These are phyloP conservation scores for Westerdykella sp. DNA, from an alignment of 2,329 filamentous ascomycete species.

Conservation along the genomic window DNA sequence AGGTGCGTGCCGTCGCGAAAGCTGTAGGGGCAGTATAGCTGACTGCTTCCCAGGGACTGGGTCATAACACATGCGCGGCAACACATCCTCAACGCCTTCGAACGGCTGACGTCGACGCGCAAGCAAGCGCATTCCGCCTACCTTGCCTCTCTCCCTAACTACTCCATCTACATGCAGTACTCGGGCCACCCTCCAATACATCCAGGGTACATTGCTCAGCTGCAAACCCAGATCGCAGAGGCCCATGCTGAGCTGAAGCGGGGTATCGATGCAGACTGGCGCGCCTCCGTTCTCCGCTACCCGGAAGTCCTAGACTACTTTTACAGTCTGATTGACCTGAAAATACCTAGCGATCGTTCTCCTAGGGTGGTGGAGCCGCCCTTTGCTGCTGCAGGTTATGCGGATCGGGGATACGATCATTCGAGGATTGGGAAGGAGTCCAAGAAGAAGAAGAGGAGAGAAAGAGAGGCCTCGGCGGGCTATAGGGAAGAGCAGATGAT, in stretches of 20 bases:
- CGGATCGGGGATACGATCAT: slow-evolving; percentile 30
- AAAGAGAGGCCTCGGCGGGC: slow-evolving; percentile 22
- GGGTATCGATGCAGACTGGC: slow-evolving; percentile 75
- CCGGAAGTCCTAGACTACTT: slow-evolving; percentile 77
- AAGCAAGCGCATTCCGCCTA: slow-evolving; percentile 40
- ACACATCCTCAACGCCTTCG: slow-evolving; percentile 41
- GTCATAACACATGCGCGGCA: slow-evolving; percentile 42
- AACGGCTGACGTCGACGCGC: slow-evolving; percentile 36
- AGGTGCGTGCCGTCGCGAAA: slow-evolving; percentile 16
- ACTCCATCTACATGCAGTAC: slow-evolving; percentile 43
- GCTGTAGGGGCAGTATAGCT: slow-evolving; percentile 6
- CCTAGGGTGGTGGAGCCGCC: slow-evolving; percentile 35
- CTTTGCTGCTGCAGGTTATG: slow-evolving; percentile 35
- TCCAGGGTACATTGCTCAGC: slow-evolving; percentile 34
- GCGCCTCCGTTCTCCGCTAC: slow-evolving; percentile 66
- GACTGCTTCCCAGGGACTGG: slow-evolving; percentile 38
- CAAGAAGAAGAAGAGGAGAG: slow-evolving; percentile 31
- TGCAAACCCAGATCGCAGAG: slow-evolving; percentile 51
- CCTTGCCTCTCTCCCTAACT: slow-evolving; percentile 41
- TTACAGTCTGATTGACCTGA: slow-evolving; percentile 63
- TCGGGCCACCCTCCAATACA: slow-evolving; percentile 41
- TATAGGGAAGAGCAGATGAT: slow-evolving; percentile 16
- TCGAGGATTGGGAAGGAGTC: slow-evolving; percentile 19
- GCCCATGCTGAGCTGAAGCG: slow-evolving; percentile 63
- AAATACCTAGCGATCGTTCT: slow-evolving; percentile 53